phyloP scores from a whole-genome alignment of 345 rosid species.

The Abelmoschus esculentus region DNA sequence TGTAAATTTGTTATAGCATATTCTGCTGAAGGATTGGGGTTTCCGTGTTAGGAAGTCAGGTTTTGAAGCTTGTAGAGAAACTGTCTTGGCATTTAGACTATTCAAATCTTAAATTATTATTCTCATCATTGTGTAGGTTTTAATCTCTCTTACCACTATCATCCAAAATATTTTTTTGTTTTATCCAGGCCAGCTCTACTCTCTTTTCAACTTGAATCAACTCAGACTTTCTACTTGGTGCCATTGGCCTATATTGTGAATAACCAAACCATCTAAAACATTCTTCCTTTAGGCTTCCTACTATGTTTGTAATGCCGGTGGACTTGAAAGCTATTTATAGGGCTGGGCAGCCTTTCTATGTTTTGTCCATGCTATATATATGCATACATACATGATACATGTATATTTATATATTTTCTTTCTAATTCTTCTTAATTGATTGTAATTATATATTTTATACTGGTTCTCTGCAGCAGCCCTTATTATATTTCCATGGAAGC shows the following conservation, averaged over 20 bases:
- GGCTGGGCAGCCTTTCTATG: background rate
- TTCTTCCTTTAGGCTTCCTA: background rate
- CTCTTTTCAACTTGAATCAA: background rate
- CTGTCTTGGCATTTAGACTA: background rate
- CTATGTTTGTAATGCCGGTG: background rate
- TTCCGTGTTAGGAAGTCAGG: background rate
- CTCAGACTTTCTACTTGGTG: background rate
- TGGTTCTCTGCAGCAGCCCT: background rate
- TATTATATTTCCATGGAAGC: background rate
- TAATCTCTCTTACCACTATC: background rate
- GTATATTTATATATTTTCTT: background rate
- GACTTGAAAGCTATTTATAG: background rate
- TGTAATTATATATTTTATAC: background rate
- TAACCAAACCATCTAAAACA: background rate
- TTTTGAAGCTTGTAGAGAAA: slow-evolving; percentile 2
- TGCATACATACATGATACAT: too few species aligned
- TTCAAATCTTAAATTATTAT: background rate
- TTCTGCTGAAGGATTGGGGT: background rate
- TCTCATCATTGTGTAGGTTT: background rate
- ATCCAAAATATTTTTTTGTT: background rate
- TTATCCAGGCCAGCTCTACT: background rate
- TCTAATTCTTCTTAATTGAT: background rate
- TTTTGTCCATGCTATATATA: background rate
- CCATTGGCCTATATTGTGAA: background rate
- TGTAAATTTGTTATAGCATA: background rate